Conservation (phyloP, 2,329 filamentous ascomycete species). For the Pseudogymnoascus pannorum region DNA sequence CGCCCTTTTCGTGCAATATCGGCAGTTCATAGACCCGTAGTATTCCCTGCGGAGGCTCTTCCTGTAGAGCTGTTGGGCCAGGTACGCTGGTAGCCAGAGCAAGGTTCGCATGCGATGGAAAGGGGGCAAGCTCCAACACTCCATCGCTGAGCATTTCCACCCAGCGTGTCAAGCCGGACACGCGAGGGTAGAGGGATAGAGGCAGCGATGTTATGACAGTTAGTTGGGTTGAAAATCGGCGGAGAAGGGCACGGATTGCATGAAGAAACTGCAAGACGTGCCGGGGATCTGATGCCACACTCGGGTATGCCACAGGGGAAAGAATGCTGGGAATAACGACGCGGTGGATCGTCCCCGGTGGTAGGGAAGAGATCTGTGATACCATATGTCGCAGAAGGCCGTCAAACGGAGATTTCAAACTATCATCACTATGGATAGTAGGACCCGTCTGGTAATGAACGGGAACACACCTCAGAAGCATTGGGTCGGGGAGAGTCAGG, state of each 20-base stretch:
- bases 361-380: slow-evolving; percentile 47
- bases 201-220: slow-evolving; percentile 73
- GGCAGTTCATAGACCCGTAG: slow-evolving; percentile 77
- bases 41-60: slow-evolving; percentile 79
- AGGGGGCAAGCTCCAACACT: slow-evolving; percentile 73
- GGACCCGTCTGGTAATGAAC: slow-evolving; percentile 25
- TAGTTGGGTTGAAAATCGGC: slow-evolving; percentile 55
- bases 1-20: slow-evolving; percentile 80
- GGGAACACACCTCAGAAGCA: slow-evolving; percentile 46
- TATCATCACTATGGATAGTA: slow-evolving; percentile 24
- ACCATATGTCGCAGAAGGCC: slow-evolving; percentile 54
- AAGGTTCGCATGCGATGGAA: slow-evolving; percentile 48
- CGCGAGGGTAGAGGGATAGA: slow-evolving; percentile 69
- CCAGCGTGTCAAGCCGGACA: slow-evolving; percentile 71
- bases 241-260: slow-evolving; percentile 65
- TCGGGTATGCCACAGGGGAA: slow-evolving; percentile 76
- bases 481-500: slow-evolving; percentile 47
- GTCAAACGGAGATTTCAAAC: slow-evolving; percentile 49
- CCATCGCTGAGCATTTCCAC: slow-evolving; percentile 79
- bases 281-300: slow-evolving; percentile 60
- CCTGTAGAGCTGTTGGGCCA: slow-evolving; percentile 44
- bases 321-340: slow-evolving; percentile 79
- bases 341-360: slow-evolving; percentile 62
- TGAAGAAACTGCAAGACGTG: slow-evolving; percentile 77
- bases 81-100: slow-evolving; percentile 34